phyloP scores from a whole-genome alignment of 2,329 filamentous ascomycete species.

The Trichophyton verrucosum region DNA sequence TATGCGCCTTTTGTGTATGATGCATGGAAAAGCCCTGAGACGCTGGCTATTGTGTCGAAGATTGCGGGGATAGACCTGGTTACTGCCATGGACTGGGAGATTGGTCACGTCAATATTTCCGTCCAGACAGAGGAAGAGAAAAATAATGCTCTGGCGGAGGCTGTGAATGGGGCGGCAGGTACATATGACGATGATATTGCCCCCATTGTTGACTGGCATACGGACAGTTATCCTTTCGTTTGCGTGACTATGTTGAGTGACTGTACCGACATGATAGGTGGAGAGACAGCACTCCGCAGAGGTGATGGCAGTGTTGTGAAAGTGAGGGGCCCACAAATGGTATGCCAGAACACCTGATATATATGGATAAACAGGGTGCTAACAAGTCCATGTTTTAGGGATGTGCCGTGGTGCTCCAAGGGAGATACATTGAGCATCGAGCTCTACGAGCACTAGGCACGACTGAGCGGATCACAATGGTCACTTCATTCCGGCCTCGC shows the following conservation, averaged over 20 bases:
- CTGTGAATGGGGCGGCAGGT: constrained; percentile 30
- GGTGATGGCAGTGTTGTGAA: constrained; percentile 44
- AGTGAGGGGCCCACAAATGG: constrained; percentile 49
- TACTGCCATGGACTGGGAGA: constrained; percentile 43
- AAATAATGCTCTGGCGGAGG: constrained; percentile 30
- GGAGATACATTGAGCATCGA: constrained; percentile 54
- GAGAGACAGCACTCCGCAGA: constrained; percentile 50
- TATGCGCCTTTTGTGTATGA: constrained; percentile 54
- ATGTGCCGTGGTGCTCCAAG: constrained; percentile 53
- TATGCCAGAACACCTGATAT: constrained; percentile 22
- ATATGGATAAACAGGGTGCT: background rate
- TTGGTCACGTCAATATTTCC: constrained; percentile 45
- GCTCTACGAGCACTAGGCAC: constrained; percentile 47
- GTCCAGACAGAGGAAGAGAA: constrained; percentile 40
- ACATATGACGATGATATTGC: constrained; percentile 38
- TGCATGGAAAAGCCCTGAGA: constrained; percentile 45
- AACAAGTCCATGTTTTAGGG: constrained; percentile 33
- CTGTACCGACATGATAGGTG: constrained; percentile 50
- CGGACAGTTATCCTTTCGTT: constrained; percentile 56
- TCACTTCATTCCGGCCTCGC: constrained; percentile 53
- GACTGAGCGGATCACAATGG: constrained; percentile 52
- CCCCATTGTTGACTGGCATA: constrained; percentile 51
- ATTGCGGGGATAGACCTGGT: constrained; percentile 46
- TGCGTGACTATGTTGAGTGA: constrained; percentile 57
- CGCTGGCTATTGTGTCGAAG: constrained; percentile 38